Conservation (phyloP, 106 monocot species). For the Allium sativum region DNA sequence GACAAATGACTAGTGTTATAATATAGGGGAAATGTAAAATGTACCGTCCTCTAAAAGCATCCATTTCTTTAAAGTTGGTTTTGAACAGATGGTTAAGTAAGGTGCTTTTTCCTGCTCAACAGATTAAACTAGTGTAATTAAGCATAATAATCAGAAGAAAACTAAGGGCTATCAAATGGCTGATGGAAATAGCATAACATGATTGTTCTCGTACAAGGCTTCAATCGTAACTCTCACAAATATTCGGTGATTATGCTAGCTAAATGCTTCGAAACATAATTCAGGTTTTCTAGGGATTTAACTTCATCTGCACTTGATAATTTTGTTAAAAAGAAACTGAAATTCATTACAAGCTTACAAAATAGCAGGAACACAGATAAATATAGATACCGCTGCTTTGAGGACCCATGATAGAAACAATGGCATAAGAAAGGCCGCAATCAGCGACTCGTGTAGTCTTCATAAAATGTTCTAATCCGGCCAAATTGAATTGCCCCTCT, state of each 20-base stretch:
- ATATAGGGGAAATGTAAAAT: not conserved
- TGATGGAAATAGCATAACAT: not conserved
- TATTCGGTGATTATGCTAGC: not conserved
- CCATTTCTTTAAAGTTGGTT: conserved; percentile 91
- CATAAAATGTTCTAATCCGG: conserved; percentile 21
- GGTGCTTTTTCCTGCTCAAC: conserved; percentile 67
- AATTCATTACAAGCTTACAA: conserved; percentile 12
- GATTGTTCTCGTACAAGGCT: not conserved
- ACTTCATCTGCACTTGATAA: not conserved
- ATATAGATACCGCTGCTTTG: conserved; percentile 28
- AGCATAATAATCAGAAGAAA: too few species aligned
- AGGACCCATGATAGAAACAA: conserved; percentile 44
- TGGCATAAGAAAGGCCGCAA: conserved; percentile 35
- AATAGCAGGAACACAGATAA: not conserved
- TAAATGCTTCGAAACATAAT: not conserved
- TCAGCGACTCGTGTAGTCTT: conserved; percentile 17
- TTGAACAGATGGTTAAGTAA: conserved; percentile 50
- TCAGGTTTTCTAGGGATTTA: not conserved
- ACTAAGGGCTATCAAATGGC: too few species aligned
- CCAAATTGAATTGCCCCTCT: conserved; percentile 27
- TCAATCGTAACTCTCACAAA: not conserved
- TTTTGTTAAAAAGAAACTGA: not conserved
- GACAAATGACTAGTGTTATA: too few species aligned
- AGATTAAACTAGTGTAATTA: too few species aligned
- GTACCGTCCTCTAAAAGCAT: conserved; percentile 84